Evolutionary conservation across 148 eudicot species (phyloP).

Genomic region (Pouteria glomerata): DNA sequence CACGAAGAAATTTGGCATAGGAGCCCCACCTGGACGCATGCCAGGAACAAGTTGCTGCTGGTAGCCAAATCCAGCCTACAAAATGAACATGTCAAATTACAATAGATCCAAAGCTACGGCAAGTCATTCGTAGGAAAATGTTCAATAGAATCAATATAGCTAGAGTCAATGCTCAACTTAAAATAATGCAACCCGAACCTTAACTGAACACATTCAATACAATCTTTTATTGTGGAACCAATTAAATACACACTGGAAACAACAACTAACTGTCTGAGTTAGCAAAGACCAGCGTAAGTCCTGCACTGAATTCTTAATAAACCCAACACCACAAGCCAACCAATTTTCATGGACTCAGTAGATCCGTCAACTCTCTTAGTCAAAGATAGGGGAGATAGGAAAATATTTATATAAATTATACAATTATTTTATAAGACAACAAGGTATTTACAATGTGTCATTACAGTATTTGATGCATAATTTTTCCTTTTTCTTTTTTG

Average conservation of each 20-base stretch:
- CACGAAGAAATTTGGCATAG: constrained; percentile 75
- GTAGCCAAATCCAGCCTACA: constrained; percentile 87
- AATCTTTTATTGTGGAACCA: no score
- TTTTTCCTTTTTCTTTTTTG: no score
- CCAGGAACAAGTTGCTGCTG: constrained; percentile 99
- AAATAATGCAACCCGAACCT: neutral
- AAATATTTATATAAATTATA: no score
- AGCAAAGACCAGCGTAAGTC: neutral
- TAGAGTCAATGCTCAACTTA: neutral
- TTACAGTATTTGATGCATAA: no score
- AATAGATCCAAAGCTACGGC: neutral
- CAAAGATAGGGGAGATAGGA: no score
- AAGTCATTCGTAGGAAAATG: neutral
- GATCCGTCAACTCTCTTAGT: no score
- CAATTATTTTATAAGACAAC: no score
- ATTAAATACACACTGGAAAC: no score
- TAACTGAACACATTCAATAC: neutral
- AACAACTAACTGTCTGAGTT: no score
- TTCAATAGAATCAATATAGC: neutral
- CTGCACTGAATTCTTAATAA: neutral
- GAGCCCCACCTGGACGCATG: constrained; percentile 75
- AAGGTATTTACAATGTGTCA: no score
- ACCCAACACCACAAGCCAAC: no score
- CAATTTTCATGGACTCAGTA: no score
- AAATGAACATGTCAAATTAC: neutral